Conservation (phyloP, 805 yeast species). For the Hyphopichia homilentoma region DNA sequence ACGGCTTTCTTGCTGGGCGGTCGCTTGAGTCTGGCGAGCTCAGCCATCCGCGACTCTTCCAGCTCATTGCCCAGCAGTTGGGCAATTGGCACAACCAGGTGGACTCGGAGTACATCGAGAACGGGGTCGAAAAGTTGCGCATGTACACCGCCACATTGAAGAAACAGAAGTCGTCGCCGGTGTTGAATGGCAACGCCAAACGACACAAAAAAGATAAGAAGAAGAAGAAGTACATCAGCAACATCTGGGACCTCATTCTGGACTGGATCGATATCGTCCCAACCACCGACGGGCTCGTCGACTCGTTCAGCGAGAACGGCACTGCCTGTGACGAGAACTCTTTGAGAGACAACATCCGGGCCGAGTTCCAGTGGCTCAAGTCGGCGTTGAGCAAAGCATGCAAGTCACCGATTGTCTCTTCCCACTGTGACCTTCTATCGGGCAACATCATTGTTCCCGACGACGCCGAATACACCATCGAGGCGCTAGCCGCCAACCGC, state of each 20-base stretch:
- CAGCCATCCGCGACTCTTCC: constrained; percentile 43
- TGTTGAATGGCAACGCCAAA: background rate
- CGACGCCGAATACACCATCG: constrained; percentile 14
- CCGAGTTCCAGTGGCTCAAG: constrained; percentile 57
- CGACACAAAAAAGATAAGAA: constrained; percentile 12
- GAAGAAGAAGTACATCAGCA: constrained; percentile 29
- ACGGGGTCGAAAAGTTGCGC: constrained; percentile 40
- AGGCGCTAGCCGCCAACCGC: constrained; percentile 4
- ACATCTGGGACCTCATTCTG: constrained; percentile 57
- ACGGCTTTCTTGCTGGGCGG: constrained; percentile 65
- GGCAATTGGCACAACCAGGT: constrained; percentile 68
- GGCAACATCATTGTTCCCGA: constrained; percentile 68
- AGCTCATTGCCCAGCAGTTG: constrained; percentile 58
- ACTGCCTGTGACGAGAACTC: constrained; percentile 19
- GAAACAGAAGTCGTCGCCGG: constrained; percentile 4
- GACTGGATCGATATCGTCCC: constrained; percentile 68
- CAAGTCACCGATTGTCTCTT: constrained; percentile 54
- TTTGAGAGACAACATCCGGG: constrained; percentile 34
- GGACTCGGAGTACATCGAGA: constrained; percentile 43
- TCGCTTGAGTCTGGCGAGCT: constrained; percentile 57
- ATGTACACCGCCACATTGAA: constrained; percentile 18
- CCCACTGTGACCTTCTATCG: constrained; percentile 70
- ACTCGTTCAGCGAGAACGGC: constrained; percentile 31
- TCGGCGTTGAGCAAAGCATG: constrained; percentile 26
- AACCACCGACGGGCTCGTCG: constrained; percentile 34